Percentiles rank a stretch among this genome's conserved stretches.
Evolutionary conservation across 106 monocot genomes (phyloP).

Genomic region (Platanthera guangdongensis): DNA sequence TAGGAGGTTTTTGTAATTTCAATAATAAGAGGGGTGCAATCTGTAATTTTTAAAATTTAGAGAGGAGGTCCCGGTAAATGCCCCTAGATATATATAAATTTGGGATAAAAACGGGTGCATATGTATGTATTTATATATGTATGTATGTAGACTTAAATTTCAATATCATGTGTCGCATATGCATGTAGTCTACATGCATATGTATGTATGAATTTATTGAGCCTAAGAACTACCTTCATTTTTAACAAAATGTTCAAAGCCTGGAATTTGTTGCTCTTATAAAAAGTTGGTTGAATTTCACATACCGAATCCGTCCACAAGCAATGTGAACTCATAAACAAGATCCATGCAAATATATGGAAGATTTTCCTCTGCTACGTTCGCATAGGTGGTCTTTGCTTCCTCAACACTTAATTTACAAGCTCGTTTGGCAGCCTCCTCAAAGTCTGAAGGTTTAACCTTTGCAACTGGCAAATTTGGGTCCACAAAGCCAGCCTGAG

Average conservation of each 20-base stretch:
- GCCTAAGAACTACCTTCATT: not conserved
- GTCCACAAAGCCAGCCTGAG: slow-evolving; percentile 58
- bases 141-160: too few relatives aligned
- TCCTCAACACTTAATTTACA: slow-evolving; percentile 49
- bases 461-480: slow-evolving; percentile 27
- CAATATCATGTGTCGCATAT: not conserved
- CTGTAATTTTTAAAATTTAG: too few relatives aligned
- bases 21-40: too few relatives aligned
- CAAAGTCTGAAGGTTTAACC: slow-evolving; percentile 53
- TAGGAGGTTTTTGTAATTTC: too few relatives aligned
- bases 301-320: slow-evolving; percentile 65
- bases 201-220: not conserved
- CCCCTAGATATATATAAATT: not conserved
- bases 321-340: slow-evolving; percentile 56
- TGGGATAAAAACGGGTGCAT: too few relatives aligned
- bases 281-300: not conserved
- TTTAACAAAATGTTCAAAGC: too few relatives aligned
- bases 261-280: too few relatives aligned
- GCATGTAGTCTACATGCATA: not conserved
- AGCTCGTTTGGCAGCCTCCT: slow-evolving; percentile 44
- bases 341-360: slow-evolving; percentile 78
- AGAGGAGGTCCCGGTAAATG: too few relatives aligned
- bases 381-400: slow-evolving; percentile 33
- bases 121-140: not conserved
- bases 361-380: slow-evolving; percentile 34